Base-by-base conservation (phyloP, 257 asterid species). In the Verbena officinalis region DNA sequence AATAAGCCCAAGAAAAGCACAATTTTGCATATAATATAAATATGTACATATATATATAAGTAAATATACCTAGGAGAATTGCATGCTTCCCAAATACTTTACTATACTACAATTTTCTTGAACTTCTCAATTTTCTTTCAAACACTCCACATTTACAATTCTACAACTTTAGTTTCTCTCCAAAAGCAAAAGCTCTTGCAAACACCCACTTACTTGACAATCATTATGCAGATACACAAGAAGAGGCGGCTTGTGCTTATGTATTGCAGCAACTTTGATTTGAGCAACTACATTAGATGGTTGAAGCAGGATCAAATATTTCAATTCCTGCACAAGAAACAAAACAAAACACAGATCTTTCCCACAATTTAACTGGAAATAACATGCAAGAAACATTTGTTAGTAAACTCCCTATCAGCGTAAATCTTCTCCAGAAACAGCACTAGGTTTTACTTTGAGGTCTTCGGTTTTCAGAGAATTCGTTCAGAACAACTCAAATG, bases 181-280 rank as follows among this genome's bases (percentile, higher is more conserved):
- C n/a, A n/a, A n/a, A n/a, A n/a, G n/a, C n/a, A n/a, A n/a, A n/a
- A n/a, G n/a, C n/a, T n/a, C n/a, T n/a, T n/a, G n/a, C n/a, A n/a
- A n/a, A n/a, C n/a, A n/a, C n/a, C n/a, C n/a, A n/a, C n/a, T n/a
- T n/a, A n/a, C n/a, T n/a, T n/a, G n/a, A n/a, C n/a, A n/a, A n/a
- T n/a, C n/a, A n/a, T n/a, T 20, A 22, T 49, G 21, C 57, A 84
- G 91, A 79, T 61, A 84, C 84, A 9, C 86, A 84, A 65, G 91
- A 84, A 65, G 91, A 84, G 71, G 91, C 91, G 21, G 88, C 91
- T 14, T 77, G 76, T n/a, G 91, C 91, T 17, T 84, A 84, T 52
- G 91, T 20, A 84, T 71, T 16, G 88, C 91, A 67, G 91, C 91
- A 84, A 84, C 57, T 84, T 84, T 34, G 91, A 81, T 70, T 59